Base-by-base conservation (phyloP, 2,329 filamentous ascomycete species). In the Blastomyces silverae region DNA sequence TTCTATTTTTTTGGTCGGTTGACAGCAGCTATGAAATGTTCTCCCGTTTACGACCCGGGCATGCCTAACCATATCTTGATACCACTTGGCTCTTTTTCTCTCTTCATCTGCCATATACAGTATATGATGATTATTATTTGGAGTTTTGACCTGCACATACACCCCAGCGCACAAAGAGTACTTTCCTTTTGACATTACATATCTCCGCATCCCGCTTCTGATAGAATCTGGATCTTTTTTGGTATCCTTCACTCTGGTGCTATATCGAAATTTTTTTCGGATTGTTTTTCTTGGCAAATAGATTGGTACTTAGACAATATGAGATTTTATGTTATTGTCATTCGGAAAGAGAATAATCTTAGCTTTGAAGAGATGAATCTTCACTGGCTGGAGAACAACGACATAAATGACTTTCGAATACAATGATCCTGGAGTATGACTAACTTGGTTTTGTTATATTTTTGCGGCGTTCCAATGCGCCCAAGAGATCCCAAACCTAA, bases 81-180 rank as follows among this genome's bases (percentile, higher is more conserved):
- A 22, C n/a, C 8, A 50, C 48, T 25, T 25, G 22, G n/a, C 2
- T 39, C 31, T 34, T 44, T 50, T 50, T 25, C n/a, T 25, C 48
- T 50, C 48, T 25, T 52, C n/a, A 25, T 52, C 48, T 22, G 3
- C 42, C 17, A 53, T 50, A 39, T 56, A 37, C 34, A 37, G 7
- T 37, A 37, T n/a, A 61, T 50, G 59, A 50, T 34, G 44, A 31
- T 50, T 34, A 37, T 60, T 28, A 56, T 15, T 37, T 56, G 28
- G 53, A 37, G 53, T 56, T 56, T 56, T 56, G 13, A 31, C 28
- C 8, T 53, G 53, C 28, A 56, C n/a, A 31, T 56, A 56, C 25
- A 10, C 20, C 17, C 28, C 17, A 34, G 28, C 28, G 28, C 28
- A 15, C 48, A 25, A 52, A 25, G 25, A 25, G 11, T 15, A 11